These are phyloP conservation scores for Trichomonas tenax DNA, from an alignment of 208 protist species.

Conservation along the genomic window DNA sequence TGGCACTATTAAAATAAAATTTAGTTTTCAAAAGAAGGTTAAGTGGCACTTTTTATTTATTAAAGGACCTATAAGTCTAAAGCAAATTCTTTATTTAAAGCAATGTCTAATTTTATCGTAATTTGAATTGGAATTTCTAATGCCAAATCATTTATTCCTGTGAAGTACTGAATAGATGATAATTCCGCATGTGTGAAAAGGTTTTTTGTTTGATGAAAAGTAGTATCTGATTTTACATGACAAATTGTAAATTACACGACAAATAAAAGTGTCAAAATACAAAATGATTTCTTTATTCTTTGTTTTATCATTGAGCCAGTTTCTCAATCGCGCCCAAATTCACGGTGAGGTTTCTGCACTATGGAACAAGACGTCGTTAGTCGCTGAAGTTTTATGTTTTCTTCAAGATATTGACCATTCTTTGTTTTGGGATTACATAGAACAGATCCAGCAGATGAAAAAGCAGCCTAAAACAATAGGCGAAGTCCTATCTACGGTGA, in stretches of 20 bases:
- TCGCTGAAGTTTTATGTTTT: not conserved
- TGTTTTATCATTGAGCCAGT: not conserved
- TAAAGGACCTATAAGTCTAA: too few species aligned
- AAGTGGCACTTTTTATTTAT: too few species aligned
- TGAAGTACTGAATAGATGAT: too few species aligned
- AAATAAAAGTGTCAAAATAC: not conserved
- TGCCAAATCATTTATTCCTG: too few species aligned
- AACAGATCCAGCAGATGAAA: not conserved
- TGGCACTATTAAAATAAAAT: not conserved
- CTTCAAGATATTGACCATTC: not conserved
- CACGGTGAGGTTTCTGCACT: not conserved
- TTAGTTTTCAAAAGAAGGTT: too few species aligned
- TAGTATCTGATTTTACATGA: too few species aligned
- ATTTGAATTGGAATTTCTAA: too few species aligned
- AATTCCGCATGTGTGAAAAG: too few species aligned
- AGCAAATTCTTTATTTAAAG: too few species aligned
- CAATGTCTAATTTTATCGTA: too few species aligned
- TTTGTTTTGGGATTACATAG: not conserved
- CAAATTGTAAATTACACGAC: too few species aligned
- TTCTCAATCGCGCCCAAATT: not conserved
- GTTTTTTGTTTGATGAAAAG: too few species aligned
- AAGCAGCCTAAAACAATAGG: not conserved
- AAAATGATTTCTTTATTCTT: not conserved
- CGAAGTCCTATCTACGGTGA: not conserved
- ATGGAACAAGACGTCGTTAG: not conserved